phyloP scores from a whole-genome alignment of 306 rosid genomes.

The Dalbergia cochinchinensis region DNA sequence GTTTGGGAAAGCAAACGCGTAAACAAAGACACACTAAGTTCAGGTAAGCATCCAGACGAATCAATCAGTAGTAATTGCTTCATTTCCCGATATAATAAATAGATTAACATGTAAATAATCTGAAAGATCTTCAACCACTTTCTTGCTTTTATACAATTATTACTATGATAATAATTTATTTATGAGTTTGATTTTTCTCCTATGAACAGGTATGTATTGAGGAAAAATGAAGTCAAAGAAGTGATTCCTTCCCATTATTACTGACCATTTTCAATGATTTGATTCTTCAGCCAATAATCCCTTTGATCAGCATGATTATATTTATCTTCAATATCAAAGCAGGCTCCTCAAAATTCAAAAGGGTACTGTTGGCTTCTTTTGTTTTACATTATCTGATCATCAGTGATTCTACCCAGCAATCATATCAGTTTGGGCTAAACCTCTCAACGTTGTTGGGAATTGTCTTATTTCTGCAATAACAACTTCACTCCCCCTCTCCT shows the following conservation, averaged over 20 bases:
- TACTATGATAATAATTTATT: not conserved
- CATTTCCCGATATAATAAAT: not conserved
- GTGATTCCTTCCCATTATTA: constrained; percentile 37
- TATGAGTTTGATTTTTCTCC: not conserved
- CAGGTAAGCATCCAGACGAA: not conserved
- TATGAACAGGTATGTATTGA: not conserved
- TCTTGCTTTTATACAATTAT: not conserved
- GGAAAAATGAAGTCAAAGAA: constrained; percentile 35
- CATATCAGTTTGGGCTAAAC: constrained; percentile 37
- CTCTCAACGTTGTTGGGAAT: constrained; percentile 32
- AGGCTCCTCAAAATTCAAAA: constrained; percentile 41
- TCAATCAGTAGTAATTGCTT: not conserved
- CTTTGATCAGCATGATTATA: constrained; percentile 21
- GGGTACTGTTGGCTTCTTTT: constrained; percentile 28
- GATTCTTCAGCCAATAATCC: constrained; percentile 28
- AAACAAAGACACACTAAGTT: no score
- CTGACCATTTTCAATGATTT: constrained; percentile 34
- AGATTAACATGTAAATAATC: constrained; percentile 1
- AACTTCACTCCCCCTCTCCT: not conserved
- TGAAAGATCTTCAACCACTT: not conserved
- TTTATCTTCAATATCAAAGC: not conserved
- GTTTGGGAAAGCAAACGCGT: no score
- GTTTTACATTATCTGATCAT: constrained; percentile 16
- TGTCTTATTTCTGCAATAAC: constrained; percentile 45
- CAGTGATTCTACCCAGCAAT: constrained; percentile 35